Base-by-base conservation (phyloP, 2,329 filamentous ascomycete genomes). In the Ceratocystis huliohia region DNA sequence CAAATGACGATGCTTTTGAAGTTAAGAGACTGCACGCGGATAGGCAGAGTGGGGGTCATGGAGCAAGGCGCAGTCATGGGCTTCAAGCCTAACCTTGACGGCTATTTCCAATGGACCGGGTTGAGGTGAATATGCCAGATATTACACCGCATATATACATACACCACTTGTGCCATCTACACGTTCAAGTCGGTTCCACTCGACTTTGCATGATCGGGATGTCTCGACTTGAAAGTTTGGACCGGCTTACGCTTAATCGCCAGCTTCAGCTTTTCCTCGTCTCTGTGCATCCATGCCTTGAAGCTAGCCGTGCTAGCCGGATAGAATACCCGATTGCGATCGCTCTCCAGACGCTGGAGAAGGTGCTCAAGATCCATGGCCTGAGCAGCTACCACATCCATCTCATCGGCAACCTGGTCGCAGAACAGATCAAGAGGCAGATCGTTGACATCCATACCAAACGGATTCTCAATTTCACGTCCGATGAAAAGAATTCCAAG, bases 401-500 rank as follows among this genome's bases (percentile, higher is more conserved):
- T 79, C 71, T 95, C 90, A 41, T 81, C 75, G 25, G 87, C 83
- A 53, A 94, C 80, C 72, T 91, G 87, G 46, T 86, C 81, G 76
- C 89, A 94, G 78, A 86, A 95, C 15, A 80, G 77, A 72, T 93
- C 89, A 2, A 92, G 80, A 0, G 88, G 87, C 53, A 92, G 77
- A 74, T 94, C 89, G 73, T 94, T 94, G 70, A 92, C 89, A 69
- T 94, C 89, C 69, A 85, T 80, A 67, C 89, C 89, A 74, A 94
- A 94, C 5, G 89, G 89, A 72, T 94, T 91, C 75, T 94, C 89
- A 69, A 94, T 88, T 75, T 94, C 89, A 69, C 84, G 84, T 48
- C 89, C 89, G 71, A 93, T 93, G 69, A 82, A 78, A 41, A 81
- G 77, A 59, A 94, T 84, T 28, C 88, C 88, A 68, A 94, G 83